Conservation (phyloP, 805 yeast species). For the Candida vartiovaarae region DNA sequence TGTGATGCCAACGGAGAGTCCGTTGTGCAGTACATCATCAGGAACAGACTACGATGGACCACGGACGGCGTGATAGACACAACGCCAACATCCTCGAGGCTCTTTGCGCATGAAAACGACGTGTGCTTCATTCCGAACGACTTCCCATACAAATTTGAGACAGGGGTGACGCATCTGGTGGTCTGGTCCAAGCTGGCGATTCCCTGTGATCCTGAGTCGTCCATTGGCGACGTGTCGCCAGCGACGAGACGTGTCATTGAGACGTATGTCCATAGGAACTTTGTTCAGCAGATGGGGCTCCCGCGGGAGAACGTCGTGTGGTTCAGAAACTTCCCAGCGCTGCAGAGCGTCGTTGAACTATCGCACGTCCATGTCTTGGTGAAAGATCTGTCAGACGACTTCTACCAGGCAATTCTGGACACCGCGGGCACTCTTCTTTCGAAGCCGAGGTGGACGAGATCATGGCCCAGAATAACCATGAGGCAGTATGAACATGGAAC, state of each 20-base stretch:
- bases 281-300: constrained; percentile 29
- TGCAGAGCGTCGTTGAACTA: constrained; percentile 60
- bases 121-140: constrained; percentile 43
- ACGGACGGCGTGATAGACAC: constrained; percentile 12
- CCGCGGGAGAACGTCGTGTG: constrained; percentile 36
- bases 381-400: constrained; percentile 14
- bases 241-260: constrained; percentile 39
- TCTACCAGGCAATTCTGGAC: constrained; percentile 2
- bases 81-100: constrained; percentile 15
- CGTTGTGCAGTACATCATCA: constrained; percentile 42
- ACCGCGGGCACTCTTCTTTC: constrained; percentile 9
- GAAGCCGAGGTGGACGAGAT: constrained; percentile 1
- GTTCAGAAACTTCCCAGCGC: constrained; percentile 66
- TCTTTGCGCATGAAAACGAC: constrained; percentile 26
- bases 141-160: constrained; percentile 59
- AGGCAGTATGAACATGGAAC: too few relatives aligned
- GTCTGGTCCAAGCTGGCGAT: constrained; percentile 61
- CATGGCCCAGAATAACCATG: background rate
- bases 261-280: constrained; percentile 39
- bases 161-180: constrained; percentile 47
- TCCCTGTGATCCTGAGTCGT: constrained; percentile 36
- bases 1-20: constrained; percentile 30
- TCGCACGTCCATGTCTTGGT: constrained; percentile 68
- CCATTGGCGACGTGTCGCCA: constrained; percentile 31
- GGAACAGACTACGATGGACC: constrained; percentile 45